These are phyloP conservation scores for Coleophoma crateriformis DNA, from an alignment of 2,329 filamentous ascomycete genomes.

Conservation along the genomic window DNA sequence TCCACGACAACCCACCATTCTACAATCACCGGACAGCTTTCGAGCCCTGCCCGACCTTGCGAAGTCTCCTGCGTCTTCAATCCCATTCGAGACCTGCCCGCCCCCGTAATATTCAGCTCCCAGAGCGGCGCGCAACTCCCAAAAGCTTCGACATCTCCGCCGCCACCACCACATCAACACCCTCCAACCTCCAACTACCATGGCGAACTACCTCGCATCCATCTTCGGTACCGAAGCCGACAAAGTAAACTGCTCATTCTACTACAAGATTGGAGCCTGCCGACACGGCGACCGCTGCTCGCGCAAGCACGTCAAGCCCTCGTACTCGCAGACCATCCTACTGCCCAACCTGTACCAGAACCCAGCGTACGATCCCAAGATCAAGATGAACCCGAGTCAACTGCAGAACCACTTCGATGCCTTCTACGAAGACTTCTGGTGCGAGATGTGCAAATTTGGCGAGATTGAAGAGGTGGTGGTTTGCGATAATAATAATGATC, in stretches of 20 bases:
- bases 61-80: too few species aligned
- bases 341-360: slow-evolving; percentile 99
- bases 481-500: slow-evolving; percentile 99
- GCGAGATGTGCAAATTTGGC: slow-evolving; percentile 98
- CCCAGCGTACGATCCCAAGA: slow-evolving; percentile 92
- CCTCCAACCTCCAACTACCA: slow-evolving; percentile 31
- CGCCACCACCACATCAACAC: too few species aligned
- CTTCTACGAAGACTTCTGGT: slow-evolving; percentile 99
- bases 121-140: too few species aligned
- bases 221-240: slow-evolving; percentile 99
- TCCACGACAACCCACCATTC: too few species aligned
- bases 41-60: too few species aligned
- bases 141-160: too few species aligned
- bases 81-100: too few species aligned
- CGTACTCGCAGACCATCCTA: slow-evolving; percentile 94
- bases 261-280: slow-evolving; percentile 99
- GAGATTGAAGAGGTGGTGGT: slow-evolving; percentile 97
- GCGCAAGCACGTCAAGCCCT: slow-evolving; percentile 98
- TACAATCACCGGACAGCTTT: too few species aligned
- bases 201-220: slow-evolving; percentile 98
- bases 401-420: slow-evolving; percentile 99
- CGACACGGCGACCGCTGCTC: slow-evolving; percentile 97
- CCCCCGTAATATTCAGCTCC: too few species aligned
- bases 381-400: slow-evolving; percentile 92
- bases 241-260: slow-evolving; percentile 99